Base-by-base conservation (phyloP, 2,329 filamentous ascomycete species). In the Penicillium sp. region DNA sequence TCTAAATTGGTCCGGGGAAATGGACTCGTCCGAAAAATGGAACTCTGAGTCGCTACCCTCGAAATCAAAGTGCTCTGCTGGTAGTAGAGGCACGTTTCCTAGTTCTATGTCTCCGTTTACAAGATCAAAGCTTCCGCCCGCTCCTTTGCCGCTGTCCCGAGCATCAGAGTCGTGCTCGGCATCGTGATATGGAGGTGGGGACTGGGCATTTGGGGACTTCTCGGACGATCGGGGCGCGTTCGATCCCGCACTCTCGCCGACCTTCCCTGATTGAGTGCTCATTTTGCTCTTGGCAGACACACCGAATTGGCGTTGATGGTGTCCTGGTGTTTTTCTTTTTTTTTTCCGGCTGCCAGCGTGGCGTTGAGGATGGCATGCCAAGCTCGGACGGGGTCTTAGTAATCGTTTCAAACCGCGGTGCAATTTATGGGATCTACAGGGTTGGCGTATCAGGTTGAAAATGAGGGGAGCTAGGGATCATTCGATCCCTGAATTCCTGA, bases 1-100 rank as follows among this genome's bases (percentile, higher is more conserved):
- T 14, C 41, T 52, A 35, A 37, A 44, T 50, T 43, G 44, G 27
- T 24, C 37, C 14, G 45, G 37, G 1, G 43, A 31, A 37, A 14
- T 33, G 13, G 31, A 33, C 31, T 33, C 31, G 31, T 57, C 52
- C 21, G 46, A 19, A 48, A 53, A 24, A 43, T 57, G 53, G 46
- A 48, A 55, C 16, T 59, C 53, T 1, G 52, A 59, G 26, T 55
- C 57, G 22, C 50, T 49, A 21, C 21, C 31, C 13, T 55, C 47
- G 24, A 44, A 50, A 27, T 37, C 41, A 29, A 49, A 46, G 24
- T 46, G 31, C 5, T 55, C 57, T 9, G 48, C 49, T 0, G 63
- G 58, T 13, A 66, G 50, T 16, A 66, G 48, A 9, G 64, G 64
- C 16, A 65, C 49, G 53, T 60, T 52, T 26, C 63, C 64, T 37